These are phyloP conservation scores for Noccaea bulbosa DNA, from an alignment of 345 rosid species.

Conservation along the genomic window DNA sequence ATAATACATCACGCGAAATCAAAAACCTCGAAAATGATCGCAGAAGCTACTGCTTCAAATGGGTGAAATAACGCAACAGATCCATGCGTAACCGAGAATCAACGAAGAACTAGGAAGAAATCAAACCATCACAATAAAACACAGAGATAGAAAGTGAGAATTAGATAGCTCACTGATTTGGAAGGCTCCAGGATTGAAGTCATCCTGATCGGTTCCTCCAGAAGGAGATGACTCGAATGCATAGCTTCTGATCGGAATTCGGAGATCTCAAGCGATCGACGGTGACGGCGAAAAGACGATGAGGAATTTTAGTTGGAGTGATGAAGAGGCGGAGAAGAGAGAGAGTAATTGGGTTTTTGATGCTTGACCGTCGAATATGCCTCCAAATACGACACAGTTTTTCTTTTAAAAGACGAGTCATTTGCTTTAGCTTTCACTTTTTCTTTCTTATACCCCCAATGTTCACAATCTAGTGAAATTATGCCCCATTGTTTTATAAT, in stretches of 20 bases:
- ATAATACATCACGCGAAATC: conserved; percentile 14
- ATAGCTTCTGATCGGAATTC: conserved; percentile 43
- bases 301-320: conserved; percentile 11
- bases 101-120: neutral
- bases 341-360: conserved; percentile 23
- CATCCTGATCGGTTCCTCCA: conserved; percentile 98
- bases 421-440: neutral
- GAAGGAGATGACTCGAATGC: conserved; percentile 93
- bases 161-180: conserved; percentile 60
- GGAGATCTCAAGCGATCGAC: conserved; percentile 26
- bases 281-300: conserved; percentile 14
- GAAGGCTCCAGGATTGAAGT: conserved; percentile 93
- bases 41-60: neutral
- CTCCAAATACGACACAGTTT: conserved; percentile 20
- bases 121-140: conserved; percentile 5
- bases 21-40: conserved; percentile 18
- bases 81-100: neutral
- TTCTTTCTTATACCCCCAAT: neutral
- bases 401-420: neutral
- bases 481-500: neutral
- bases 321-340: conserved; percentile 32
- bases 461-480: neutral
- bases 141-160: neutral
- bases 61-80: neutral
- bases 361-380: conserved; percentile 40